Evolutionary conservation across 768 basidiomycete genomes (phyloP), one percentile per base, ranked within the genome.

Genomic region (Xerocomellus intermedius): DNA sequence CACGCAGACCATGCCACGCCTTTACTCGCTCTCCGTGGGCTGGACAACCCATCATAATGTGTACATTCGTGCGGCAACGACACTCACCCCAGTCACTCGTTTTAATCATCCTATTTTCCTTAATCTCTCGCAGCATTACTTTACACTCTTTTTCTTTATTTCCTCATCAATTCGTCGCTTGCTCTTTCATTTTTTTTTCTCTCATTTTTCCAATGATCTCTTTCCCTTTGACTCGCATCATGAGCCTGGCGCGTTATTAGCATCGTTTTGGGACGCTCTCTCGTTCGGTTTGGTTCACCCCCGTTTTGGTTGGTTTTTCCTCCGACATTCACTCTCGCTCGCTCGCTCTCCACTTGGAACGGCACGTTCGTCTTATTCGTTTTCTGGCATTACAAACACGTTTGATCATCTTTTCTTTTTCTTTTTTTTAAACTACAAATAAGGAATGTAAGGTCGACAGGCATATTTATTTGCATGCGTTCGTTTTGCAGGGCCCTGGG

Each of bases 261-360:
- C 62, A 64, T 64, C 30, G 42, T 51, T 64, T 44, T 52, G 43
- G 61, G 62, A 64, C 57, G 24, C 33, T 37, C 36, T 28, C 35
- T 45, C 42, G n/a, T 42, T 45, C 42, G 28, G 16, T 55, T 56
- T 33, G 42, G 5, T 9, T 57, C 16, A 30, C 16, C 19, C 10
- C 12, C 9, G 33, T 44, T 56, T 45, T 2, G 6, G 1, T 45
- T 2, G 6, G 1, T 3, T 32, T 30, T 13, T 16, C 8, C 3
- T 6, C 3, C 24, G 7, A 30, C 28, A 8, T 6, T 32, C 24
- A 9, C 33, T 21, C 35, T 6, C 32, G 2, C 10, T 26, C 24
- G 17, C 26, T 13, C n/a, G 2, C 8, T 14, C 17, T 41, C 32
- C 39, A 39, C 16, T 50, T 47, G 48, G 48, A 55, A 33, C 14